Conservation (phyloP, 352 stramenopile species). For the Aphanomyces cochlioides region DNA sequence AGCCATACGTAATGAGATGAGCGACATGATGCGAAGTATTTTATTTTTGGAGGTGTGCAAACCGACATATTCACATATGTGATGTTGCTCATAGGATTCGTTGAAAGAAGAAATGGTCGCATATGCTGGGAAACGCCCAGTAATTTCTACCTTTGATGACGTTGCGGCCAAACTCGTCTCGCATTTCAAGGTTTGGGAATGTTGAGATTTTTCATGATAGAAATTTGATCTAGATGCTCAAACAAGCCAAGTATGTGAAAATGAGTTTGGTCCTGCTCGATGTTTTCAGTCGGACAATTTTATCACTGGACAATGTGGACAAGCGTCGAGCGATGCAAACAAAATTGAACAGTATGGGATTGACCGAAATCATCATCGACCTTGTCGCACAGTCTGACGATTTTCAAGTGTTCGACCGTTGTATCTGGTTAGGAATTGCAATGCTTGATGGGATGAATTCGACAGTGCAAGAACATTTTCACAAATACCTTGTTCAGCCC, state of each 20-base stretch:
- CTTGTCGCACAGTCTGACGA: constrained; percentile 54
- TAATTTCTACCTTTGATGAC: constrained; percentile 57
- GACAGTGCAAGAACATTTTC: constrained; percentile 69
- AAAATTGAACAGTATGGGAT: constrained; percentile 57
- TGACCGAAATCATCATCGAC: constrained; percentile 62
- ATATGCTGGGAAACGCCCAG: constrained; percentile 41
- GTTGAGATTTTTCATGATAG: neutral
- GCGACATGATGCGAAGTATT: constrained; percentile 67
- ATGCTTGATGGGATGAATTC: constrained; percentile 74
- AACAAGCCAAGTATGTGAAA: constrained; percentile 54
- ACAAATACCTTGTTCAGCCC: constrained; percentile 42
- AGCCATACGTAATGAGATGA: constrained; percentile 63
- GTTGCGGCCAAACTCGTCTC: constrained; percentile 59
- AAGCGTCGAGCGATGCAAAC: constrained; percentile 58
- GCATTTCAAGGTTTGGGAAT: constrained; percentile 34
- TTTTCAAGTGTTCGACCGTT: constrained; percentile 50
- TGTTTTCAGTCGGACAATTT: constrained; percentile 72
- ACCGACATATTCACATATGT: neutral
- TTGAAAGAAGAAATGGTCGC: constrained; percentile 50
- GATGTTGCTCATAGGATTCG: constrained; percentile 26
- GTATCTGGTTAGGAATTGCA: constrained; percentile 60
- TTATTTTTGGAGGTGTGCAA: constrained; percentile 41
- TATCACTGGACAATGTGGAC: constrained; percentile 49
- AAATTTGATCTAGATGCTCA: constrained; percentile 40
- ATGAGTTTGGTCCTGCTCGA: constrained; percentile 67